Evolutionary conservation across 352 stramenopile species (phyloP), one percentile per base, ranked within the genome.

Genomic region (Thalassiosira oceanica): DNA sequence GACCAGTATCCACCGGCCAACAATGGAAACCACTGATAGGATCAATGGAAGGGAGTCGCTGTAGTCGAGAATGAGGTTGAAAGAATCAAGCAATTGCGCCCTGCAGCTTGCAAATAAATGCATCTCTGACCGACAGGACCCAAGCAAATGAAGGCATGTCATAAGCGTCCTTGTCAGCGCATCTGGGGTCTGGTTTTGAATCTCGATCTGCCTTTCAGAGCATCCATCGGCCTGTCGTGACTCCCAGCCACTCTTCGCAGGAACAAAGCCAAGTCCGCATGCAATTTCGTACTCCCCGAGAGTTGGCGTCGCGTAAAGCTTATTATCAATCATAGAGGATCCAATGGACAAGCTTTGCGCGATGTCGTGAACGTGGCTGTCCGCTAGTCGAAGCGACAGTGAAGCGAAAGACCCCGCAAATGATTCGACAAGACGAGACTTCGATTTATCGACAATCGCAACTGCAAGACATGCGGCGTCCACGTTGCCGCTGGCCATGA

Each of bases 11-110:
- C 79, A 90, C 18, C 70, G 74, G 26, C 80, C 70, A 31, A 92
- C 64, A 23, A 88, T 62, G 16, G 52, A 54, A 27, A 87, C 68
- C 48, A 73, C 64, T 46, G 65, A 49, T 48, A 93, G 68, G 10
- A 93, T 49, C 42, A 93, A 20, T 39, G 70, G 66, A 15, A 89
- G 36, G 44, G 71, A 83, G 35, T 78, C 82, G 45, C 76, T 87
- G 1, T 57, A 78, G 60, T 91, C 78, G 18, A 93, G 57, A 91
- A 65, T 20, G 39, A 58, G 16, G 52, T 70, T 4, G 92, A 26
- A n/a, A 79, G 60, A 36, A 83, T 64, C 41, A 91, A 58, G 10
- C 86, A 74, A 46, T 26, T 60, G 61, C 80, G 84, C 57, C 83
- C 80, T 37, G 54, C 65, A 7, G 49, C n/a, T 24, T 10, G 78